phyloP scores from a whole-genome alignment of 2,329 filamentous ascomycete species.

The Epichloe coenophiala region DNA sequence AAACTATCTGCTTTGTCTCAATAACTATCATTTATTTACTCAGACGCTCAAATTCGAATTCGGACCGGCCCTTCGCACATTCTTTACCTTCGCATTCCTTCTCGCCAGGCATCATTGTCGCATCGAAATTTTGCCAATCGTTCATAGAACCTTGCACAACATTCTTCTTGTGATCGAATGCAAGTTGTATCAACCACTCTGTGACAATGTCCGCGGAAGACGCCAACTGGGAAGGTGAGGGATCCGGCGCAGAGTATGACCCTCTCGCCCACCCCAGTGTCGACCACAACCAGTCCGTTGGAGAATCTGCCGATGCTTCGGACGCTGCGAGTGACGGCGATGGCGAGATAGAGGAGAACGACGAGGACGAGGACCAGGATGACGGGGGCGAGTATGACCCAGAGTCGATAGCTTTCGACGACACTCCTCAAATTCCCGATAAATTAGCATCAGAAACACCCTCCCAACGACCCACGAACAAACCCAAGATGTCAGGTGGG shows the following conservation, averaged over 20 bases:
- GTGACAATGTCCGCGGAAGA: constrained; percentile 25
- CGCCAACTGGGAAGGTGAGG: constrained; percentile 37
- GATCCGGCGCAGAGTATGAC: constrained; percentile 42
- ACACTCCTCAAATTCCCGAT: constrained; percentile 24
- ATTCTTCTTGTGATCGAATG: neutral
- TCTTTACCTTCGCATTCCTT: neutral
- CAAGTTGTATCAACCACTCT: neutral
- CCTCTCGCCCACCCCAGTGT: constrained; percentile 40
- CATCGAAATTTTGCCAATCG: neutral
- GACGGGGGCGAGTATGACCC: constrained; percentile 46
- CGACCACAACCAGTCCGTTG: constrained; percentile 35
- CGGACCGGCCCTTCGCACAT: neutral
- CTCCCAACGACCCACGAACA: constrained; percentile 22
- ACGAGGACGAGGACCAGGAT: constrained; percentile 35
- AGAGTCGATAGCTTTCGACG: constrained; percentile 35
- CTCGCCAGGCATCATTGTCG: neutral
- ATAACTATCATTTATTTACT: too few relatives aligned
- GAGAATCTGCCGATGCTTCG: constrained; percentile 33
- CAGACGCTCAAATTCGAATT: neutral
- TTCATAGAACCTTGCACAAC: neutral
- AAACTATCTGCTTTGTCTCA: neutral
- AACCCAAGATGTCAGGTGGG: constrained; percentile 46
- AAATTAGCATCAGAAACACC: constrained; percentile 14
- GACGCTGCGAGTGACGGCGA: constrained; percentile 35
- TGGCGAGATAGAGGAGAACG: constrained; percentile 36